Percentiles rank a stretch among this genome's conserved stretches.
Conservation (phyloP, 768 basidiomycete species). For the Leccinum imitatum region DNA sequence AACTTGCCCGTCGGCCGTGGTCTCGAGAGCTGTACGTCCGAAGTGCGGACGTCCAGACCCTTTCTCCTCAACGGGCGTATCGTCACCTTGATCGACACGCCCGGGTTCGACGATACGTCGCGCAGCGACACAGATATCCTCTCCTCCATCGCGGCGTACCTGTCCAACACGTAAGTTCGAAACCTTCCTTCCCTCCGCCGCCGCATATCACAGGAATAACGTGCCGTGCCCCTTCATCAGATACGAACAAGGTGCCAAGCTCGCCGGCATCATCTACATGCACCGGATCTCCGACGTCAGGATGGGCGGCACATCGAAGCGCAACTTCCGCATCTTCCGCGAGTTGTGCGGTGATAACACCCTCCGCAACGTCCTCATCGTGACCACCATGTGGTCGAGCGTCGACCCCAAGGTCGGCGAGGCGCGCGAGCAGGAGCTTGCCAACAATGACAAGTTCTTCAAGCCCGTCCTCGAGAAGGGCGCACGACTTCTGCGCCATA, state of each 20-base stretch:
- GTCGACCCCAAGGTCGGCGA: constrained; percentile 39
- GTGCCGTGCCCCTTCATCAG: constrained; percentile 10
- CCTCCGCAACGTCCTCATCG: constrained; percentile 50
- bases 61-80: constrained; percentile 45
- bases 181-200: neutral
- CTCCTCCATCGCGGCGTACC: constrained; percentile 45
- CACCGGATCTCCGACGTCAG: constrained; percentile 54
- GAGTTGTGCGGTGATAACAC: constrained; percentile 51
- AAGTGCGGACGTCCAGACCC: constrained; percentile 42
- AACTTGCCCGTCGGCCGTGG: constrained; percentile 44
- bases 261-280: constrained; percentile 56
- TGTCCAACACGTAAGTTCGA: constrained; percentile 32
- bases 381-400: constrained; percentile 55
- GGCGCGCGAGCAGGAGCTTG: constrained; percentile 47
- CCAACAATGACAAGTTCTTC: constrained; percentile 44
- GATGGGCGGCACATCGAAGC: constrained; percentile 49
- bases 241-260: constrained; percentile 37
- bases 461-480: constrained; percentile 51
- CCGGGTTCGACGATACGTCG: constrained; percentile 57
- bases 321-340: constrained; percentile 52
- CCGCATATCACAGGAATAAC: neutral
- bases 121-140: constrained; percentile 51
- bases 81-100: constrained; percentile 57
- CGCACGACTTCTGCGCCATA: constrained; percentile 44
- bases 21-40: constrained; percentile 51